These are phyloP conservation scores for Blastosporella zonata DNA, from an alignment of 1,284 basidiomycete species.

Conservation along the genomic window DNA sequence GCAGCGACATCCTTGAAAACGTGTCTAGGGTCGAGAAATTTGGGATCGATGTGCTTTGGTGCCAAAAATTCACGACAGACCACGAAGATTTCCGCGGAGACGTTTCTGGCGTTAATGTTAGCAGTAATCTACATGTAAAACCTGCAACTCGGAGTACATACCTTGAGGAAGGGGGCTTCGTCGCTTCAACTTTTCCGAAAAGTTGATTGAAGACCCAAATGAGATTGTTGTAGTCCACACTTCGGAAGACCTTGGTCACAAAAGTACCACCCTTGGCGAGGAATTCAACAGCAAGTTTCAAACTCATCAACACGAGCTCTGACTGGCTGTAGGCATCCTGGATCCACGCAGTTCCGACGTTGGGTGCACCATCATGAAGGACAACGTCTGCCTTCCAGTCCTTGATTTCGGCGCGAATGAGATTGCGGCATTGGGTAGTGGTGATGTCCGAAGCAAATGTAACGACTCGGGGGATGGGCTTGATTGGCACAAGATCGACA, in stretches of 20 bases:
- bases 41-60: constrained; percentile 95
- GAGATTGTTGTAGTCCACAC: constrained; percentile 97
- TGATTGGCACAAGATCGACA: constrained; percentile 96
- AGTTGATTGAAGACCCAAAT: constrained; percentile 99
- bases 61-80: constrained; percentile 96
- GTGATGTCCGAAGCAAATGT: constrained; percentile 98
- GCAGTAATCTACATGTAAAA: constrained; percentile 12
- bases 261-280: constrained; percentile 93
- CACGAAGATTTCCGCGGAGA: constrained; percentile 99
- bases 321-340: constrained; percentile 98
- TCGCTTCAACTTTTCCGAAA: constrained; percentile 96
- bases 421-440: constrained; percentile 85
- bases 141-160: constrained; percentile 32
- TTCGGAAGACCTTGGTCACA: constrained; percentile 98
- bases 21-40: constrained; percentile 96
- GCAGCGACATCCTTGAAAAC: constrained; percentile 92
- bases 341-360: constrained; percentile 99
- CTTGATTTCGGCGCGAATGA: constrained; percentile 87
- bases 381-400: constrained; percentile 99
- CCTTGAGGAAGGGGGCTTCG: constrained; percentile 97
- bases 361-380: constrained; percentile 99
- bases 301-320: constrained; percentile 93
- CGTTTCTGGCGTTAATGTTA: constrained; percentile 63
- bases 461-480: constrained; percentile 90
- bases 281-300: constrained; percentile 97